Base-by-base conservation (phyloP, 495 filamentous ascomycete species). In the Astrothelium macrocarpum region DNA sequence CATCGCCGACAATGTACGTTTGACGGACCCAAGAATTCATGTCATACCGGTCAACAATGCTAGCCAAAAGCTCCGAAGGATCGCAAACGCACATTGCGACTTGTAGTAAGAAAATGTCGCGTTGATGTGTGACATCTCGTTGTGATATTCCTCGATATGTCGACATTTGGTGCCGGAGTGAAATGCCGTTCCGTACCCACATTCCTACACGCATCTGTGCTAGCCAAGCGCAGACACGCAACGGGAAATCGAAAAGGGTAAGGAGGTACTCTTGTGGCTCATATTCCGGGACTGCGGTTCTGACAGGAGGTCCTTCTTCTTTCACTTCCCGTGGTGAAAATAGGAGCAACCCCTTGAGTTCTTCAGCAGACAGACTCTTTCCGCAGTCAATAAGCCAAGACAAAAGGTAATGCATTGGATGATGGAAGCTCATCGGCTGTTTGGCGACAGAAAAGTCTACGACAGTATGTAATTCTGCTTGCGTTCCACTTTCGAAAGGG, bases 151-250 rank as follows among this genome's bases (percentile, higher is more conserved):
- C 90, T 56, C 90, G 86, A 70, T 97, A 97, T 14, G 91, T 92
- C 18, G 88, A 87, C 75, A 91, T 91, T 72, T 99, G 94, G 72
- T 99, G 94, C 16, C 90, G 86, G 53, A 99, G 83, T 72, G 91
- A 96, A 67, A 97, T 85, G 10, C 94, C 94, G 71, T 99, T 99
- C 36, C 94, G 86, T 43, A 99, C 95, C 94, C 94, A 99, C 89
- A 97, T 94, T 18, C 89, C 89, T 2, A 91, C 90, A 73, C 95
- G 95, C 86, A 97, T 97, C 76, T 99, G 95, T 1, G 93, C 89
- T 25, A 99, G 78, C 94, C 94, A 99, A 11, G 89, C 91, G 73
- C 91, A 96, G 2, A 97, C 91, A 39, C 94, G 82, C 5, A 99
- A 79, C 2, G 94, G 92, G 71, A 89, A 95, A 72, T 99, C 94